These are phyloP conservation scores for Sphaerobolus stellatus DNA, from an alignment of 1,284 basidiomycete species.

Conservation along the genomic window DNA sequence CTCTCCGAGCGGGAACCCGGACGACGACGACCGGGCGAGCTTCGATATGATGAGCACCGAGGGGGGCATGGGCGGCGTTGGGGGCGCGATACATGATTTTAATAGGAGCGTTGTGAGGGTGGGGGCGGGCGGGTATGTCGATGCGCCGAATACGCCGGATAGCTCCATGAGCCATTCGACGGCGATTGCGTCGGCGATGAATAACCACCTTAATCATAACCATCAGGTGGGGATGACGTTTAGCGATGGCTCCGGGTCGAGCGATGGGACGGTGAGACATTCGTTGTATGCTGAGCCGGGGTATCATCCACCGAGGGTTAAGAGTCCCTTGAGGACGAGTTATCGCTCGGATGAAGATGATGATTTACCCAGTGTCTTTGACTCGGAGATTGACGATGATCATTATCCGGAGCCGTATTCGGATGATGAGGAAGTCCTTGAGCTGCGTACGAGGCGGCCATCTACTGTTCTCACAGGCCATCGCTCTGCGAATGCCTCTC, in stretches of 20 bases:
- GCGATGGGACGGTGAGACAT: slow-evolving; percentile 8
- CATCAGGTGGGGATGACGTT: neutral
- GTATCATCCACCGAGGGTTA: neutral
- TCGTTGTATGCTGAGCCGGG: neutral
- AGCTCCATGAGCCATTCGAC: neutral
- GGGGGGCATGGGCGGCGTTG: slow-evolving; percentile 53
- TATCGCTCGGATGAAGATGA: neutral
- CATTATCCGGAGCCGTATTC: neutral
- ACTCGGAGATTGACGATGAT: slow-evolving; percentile 11
- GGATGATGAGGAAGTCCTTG: slow-evolving; percentile 5
- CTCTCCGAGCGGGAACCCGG: slow-evolving; percentile 36
- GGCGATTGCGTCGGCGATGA: neutral
- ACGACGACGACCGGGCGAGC: slow-evolving; percentile 53
- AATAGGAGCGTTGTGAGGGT: slow-evolving; percentile 10
- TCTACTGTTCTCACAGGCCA: slow-evolving; percentile 8
- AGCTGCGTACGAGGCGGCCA: slow-evolving; percentile 4
- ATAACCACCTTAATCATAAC: neutral
- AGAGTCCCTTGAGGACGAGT: slow-evolving; percentile 3
- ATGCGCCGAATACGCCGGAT: neutral
- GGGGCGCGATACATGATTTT: slow-evolving; percentile 23
- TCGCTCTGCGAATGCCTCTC: slow-evolving; percentile 5
- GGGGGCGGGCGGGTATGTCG: slow-evolving; percentile 12
- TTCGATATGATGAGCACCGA: slow-evolving; percentile 51
- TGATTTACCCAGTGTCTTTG: neutral
- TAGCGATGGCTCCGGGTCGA: slow-evolving; percentile 12